phyloP scores from a whole-genome alignment of 768 basidiomycete genomes.

The Sutorius australiensis region DNA sequence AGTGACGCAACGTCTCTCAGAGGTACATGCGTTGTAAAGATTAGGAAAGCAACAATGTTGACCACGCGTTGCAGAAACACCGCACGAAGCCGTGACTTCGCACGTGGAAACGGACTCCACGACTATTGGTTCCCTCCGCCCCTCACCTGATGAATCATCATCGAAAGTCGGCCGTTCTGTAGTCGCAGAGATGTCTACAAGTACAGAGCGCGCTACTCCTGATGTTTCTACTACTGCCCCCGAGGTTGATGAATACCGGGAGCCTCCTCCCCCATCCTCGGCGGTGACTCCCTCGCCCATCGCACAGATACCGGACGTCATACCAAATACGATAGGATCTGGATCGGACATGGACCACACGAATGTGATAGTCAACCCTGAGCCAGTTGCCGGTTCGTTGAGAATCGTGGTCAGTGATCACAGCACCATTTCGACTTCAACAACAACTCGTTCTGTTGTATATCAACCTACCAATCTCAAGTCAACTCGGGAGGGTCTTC shows the following conservation, averaged over 20 bases:
- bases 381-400: constrained; percentile 12
- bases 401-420: constrained; percentile 31
- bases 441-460: constrained; percentile 3
- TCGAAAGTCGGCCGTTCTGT: constrained; percentile 3
- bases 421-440: constrained; percentile 12
- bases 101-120: constrained; percentile 13
- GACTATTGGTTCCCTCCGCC: constrained; percentile 1
- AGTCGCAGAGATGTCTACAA: constrained; percentile 4
- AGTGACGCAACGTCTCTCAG: constrained; percentile 3
- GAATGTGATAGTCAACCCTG: constrained; percentile 8
- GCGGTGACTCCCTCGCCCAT: constrained; percentile 12
- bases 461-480: constrained; percentile 26
- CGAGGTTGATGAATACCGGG: constrained; percentile 3
- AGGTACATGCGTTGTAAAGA: constrained; percentile 14
- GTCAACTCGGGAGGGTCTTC: constrained; percentile 57
- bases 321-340: constrained; percentile 7
- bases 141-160: constrained; percentile 4
- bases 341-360: constrained; percentile 6
- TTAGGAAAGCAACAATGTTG: constrained; percentile 2
- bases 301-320: constrained; percentile 10
- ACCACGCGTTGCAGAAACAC: constrained; percentile 15
- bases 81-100: constrained; percentile 5
- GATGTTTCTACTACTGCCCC: constrained; percentile 5
- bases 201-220: constrained; percentile 10
- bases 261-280: constrained; percentile 9